Evolutionary conservation across 768 basidiomycete genomes (phyloP).

Genomic region (Ephemerocybe angulata): DNA sequence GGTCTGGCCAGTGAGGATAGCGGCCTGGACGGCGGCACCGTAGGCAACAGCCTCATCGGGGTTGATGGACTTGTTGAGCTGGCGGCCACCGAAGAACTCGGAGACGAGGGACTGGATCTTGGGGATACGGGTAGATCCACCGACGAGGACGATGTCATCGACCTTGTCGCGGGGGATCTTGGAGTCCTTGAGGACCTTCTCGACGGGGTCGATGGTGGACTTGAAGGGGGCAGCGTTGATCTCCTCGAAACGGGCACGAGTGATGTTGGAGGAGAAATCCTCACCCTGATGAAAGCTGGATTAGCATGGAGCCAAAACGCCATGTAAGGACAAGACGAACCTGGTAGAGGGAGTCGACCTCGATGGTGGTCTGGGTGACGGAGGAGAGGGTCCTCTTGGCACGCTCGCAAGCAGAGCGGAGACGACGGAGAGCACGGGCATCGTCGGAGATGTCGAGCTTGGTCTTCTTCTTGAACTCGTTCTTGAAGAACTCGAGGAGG

Average conservation of each 20-base stretch:
- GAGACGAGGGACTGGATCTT: slow-evolving; percentile 98
- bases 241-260: slow-evolving; percentile 99
- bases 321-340: no score
- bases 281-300: no score
- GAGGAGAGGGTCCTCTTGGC: slow-evolving; percentile 98
- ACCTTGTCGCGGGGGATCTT: slow-evolving; percentile 98
- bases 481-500: slow-evolving; percentile 97
- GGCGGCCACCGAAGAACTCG: slow-evolving; percentile 96
- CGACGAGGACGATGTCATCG: slow-evolving; percentile 98
- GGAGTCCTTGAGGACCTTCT: slow-evolving; percentile 98
- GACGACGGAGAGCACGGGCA: slow-evolving; percentile 92
- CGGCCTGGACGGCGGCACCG: slow-evolving; percentile 99
- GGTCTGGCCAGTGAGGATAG: slow-evolving; percentile 96
- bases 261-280: slow-evolving; percentile 98
- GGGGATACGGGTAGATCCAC: slow-evolving; percentile 99
- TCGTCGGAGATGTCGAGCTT: slow-evolving; percentile 97
- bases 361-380: slow-evolving; percentile 97
- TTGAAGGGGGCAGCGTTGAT: slow-evolving; percentile 95
- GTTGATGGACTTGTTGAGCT: slow-evolving; percentile 99
- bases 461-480: slow-evolving; percentile 97
- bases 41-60: slow-evolving; percentile 99
- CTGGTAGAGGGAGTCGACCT: slow-evolving; percentile 98
- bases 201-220: slow-evolving; percentile 96
- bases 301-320: no score
- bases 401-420: slow-evolving; percentile 97